Base-by-base conservation (phyloP, 768 basidiomycete genomes). In the Cystofilobasidium bisporidii region DNA sequence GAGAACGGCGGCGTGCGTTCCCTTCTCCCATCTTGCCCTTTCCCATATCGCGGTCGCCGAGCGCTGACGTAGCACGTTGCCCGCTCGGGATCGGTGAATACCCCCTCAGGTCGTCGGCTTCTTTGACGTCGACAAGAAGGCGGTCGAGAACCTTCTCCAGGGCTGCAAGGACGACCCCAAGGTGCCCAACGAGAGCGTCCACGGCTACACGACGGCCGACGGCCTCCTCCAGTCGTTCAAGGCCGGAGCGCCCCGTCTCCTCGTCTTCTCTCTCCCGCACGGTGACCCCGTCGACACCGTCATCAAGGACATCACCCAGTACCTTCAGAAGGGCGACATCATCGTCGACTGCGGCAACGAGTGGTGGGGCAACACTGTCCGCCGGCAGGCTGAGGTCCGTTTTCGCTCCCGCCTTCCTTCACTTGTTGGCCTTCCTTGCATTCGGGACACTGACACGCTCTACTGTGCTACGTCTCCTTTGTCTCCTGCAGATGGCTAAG, bases 281-380 rank as follows among this genome's bases (percentile, higher is more conserved):
- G 77, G 76, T 0, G 64, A 71, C 38, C 56, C 73, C 0, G 76
- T 75, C 22, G 77, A 78, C 67, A 71, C 65, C 12, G 71, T 77
- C 40, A 28, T 72, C 56, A 71, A 74, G 1, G 70, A 77, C 55
- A 61, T 78, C 30, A 56, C 73, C 3, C 74, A 73, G 18, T 47
- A 73, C 17, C 53, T 76, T 17, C 67, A 70, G 20, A 65, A 74
- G 59, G 77, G 74, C 1, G 77, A 78, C 70, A 72, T 77, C 32
- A 63, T 77, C 38, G 63, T 78, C 18, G 77, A 78, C 61, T 74
- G 75, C 5, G 77, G 75, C 1, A 78, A 78, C 63, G 76, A 78
- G 69, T 75, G 74, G 73, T 78, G 69, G 63, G 70, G 71, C 53
- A 69, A 72, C 26, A 77, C 77, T 2, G 75, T 76, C 63, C 57